Evolutionary conservation across 306 rosid species (phyloP), one percentile per base, ranked within the genome.

Genomic region (Rubus parviflorus): DNA sequence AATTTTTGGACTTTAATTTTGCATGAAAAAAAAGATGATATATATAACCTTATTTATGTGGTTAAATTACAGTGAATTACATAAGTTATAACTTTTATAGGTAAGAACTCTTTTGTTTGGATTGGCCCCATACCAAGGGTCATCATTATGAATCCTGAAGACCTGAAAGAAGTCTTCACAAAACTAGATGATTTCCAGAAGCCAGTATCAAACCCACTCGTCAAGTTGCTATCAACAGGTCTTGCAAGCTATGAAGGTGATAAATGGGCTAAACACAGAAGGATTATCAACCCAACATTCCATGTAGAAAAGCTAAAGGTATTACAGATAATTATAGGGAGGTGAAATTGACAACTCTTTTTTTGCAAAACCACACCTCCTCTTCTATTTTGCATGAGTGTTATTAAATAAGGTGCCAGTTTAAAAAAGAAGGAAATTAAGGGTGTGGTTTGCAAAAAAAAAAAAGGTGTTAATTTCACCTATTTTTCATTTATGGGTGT

Each of bases 41-140:
- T 0, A 25, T 25, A 25, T 25, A 25, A 25, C 30, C 30, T 25
- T 25, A 25, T 25, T 25, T 25, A 25, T 25, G 30, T 25, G 1
- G 30, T 25, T 25, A 25, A 25, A 0, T 25, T 25, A 25, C 30
- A 1, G 30, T 25, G 30, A 25, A 25, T 25, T 25, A 25, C 30
- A 25, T 25, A 25, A 0, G 30, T 4, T 42, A 4, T 1, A 11
- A 12, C 4, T 61, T 30, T 13, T 73, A 30, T 79, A 85, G 86
- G 89, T 3, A 83, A 86, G 78, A 81, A 77, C 49, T 83, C 73
- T 15, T 85, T 79, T 41, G 51, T 79, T 4, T 88, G 86, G 88
- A 1, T 51, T 9, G 93, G 91, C 11, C 62, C 84, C 63, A 62
- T 0, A 10, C 90, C 90, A 66, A 82, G 80, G 52, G 76, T 87